Evolutionary conservation across 179 eudicot species (phyloP), one percentile per base, ranked within the genome.

Genomic region (Beta lomatogona): DNA sequence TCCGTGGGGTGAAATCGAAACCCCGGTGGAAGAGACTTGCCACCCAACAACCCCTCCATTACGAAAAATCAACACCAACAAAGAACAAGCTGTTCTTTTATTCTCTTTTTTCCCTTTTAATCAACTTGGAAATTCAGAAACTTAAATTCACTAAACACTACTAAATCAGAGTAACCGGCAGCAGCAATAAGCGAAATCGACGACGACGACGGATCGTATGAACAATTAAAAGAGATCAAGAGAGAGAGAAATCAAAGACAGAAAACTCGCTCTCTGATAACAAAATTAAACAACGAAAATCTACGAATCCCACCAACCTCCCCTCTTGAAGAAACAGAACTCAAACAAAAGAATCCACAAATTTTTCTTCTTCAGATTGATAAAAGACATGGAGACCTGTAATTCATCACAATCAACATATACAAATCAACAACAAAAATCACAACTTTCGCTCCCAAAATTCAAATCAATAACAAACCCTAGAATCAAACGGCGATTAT

Each of bases 1-100:
- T 91, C 96, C 1, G 97, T 92, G 9, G 98, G 98, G 80, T 88
- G 88, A 81, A 94, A 94, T 44, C 98, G 93, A 85, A 92, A 86
- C 31, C 98, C 97, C 0, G 91, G 94, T 31, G 85, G 86, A 45
- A 87, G 86, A 28, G 80, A 68, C 60, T 75, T 71, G 41, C 50
- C 25, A 83, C 89, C 58, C 84, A 91, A 52, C 64, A 68, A 21
- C 76, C 71, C 79, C 76, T 84, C 68, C 75, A 79, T 59, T 21
- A 64, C 36, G 46, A 60, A 16, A 57, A 7, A 48, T 9, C 53
- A 48, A 12, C 46, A 15, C 60, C n/a, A 59, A 73, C 55, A 57
- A 80, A 63, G 75, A 67, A 77, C 68, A 53, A 54, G 80, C 1
- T 22, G 77, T 63, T 64, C 81, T 71, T 36, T 79, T 50, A 25